Conservation (phyloP, 768 basidiomycete species). For the Cystobasidium onofrii region DNA sequence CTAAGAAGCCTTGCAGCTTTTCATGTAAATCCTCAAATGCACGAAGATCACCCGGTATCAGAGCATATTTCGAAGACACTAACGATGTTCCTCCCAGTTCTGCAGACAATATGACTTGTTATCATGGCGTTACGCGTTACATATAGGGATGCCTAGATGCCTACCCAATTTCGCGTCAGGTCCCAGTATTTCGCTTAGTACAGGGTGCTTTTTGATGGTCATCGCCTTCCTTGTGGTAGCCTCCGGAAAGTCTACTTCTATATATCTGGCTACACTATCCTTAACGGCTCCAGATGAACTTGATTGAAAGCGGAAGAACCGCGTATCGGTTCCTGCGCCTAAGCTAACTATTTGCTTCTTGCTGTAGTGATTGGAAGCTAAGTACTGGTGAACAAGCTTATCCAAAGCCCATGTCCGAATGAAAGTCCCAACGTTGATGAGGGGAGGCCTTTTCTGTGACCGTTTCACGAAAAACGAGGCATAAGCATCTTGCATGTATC, state of each 20-base stretch:
- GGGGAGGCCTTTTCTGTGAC: constrained; percentile 59
- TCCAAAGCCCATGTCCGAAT: constrained; percentile 76
- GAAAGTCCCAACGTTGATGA: constrained; percentile 93
- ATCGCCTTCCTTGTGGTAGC: constrained; percentile 74
- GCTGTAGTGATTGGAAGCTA: constrained; percentile 46
- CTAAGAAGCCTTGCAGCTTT: constrained; percentile 48
- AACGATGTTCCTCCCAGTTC: constrained; percentile 60
- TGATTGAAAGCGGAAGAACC: constrained; percentile 75
- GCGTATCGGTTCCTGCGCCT: constrained; percentile 89
- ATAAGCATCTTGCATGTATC: constrained; percentile 73
- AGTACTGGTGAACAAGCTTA: constrained; percentile 60
- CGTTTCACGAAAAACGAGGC: constrained; percentile 55
- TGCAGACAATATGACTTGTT: constrained; percentile 40
- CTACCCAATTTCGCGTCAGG: constrained; percentile 44
- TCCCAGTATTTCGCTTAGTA: constrained; percentile 54
- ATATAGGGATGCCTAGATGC: not conserved
- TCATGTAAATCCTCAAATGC: constrained; percentile 49
- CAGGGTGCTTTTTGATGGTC: constrained; percentile 62
- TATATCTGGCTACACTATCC: constrained; percentile 54
- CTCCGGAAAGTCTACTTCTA: constrained; percentile 87
- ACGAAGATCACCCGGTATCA: constrained; percentile 72
- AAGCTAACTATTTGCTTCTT: constrained; percentile 81
- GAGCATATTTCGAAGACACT: constrained; percentile 56
- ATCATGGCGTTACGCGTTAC: not conserved
- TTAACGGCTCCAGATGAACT: constrained; percentile 35